These are phyloP conservation scores for Aeschynomene evenia DNA, from an alignment of 306 rosid genomes.

Conservation along the genomic window DNA sequence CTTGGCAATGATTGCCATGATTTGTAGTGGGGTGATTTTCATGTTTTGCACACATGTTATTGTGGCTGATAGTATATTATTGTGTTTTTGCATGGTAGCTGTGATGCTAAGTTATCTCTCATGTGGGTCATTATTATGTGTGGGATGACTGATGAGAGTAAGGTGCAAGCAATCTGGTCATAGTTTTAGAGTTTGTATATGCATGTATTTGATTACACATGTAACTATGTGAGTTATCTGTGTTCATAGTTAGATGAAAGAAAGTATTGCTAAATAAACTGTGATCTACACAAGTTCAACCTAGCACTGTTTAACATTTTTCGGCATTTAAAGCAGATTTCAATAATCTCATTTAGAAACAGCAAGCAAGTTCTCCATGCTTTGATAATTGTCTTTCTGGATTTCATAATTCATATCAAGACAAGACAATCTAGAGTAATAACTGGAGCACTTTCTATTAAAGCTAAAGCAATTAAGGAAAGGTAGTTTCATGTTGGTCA, in stretches of 20 bases:
- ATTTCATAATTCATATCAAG: slow-evolving; percentile 5
- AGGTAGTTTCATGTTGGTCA: slow-evolving; percentile 21
- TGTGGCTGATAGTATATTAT: background rate
- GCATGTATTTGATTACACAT: background rate
- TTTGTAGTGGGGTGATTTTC: slow-evolving; percentile 27
- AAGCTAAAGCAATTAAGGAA: slow-evolving; percentile 9
- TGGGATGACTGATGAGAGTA: slow-evolving; percentile 31
- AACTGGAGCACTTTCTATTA: background rate
- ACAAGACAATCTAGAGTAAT: slow-evolving; percentile 18
- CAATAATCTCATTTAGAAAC: background rate
- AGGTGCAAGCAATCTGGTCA: slow-evolving; percentile 29
- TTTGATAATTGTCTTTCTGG: background rate
- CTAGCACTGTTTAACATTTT: background rate
- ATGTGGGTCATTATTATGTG: slow-evolving; percentile 42
- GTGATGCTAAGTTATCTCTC: slow-evolving; percentile 42
- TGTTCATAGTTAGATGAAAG: background rate
- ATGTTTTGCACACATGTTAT: background rate
- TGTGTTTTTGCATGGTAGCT: slow-evolving; percentile 29
- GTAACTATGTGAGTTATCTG: background rate
- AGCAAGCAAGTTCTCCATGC: background rate
- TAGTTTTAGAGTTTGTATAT: slow-evolving; percentile 27
- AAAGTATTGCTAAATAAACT: slow-evolving; percentile 4
- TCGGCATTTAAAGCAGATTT: background rate
- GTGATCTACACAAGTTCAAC: background rate
- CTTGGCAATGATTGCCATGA: slow-evolving; percentile 17